Evolutionary conservation across 805 yeast species (phyloP).

Genomic region (Schwanniomyces sp.): DNA sequence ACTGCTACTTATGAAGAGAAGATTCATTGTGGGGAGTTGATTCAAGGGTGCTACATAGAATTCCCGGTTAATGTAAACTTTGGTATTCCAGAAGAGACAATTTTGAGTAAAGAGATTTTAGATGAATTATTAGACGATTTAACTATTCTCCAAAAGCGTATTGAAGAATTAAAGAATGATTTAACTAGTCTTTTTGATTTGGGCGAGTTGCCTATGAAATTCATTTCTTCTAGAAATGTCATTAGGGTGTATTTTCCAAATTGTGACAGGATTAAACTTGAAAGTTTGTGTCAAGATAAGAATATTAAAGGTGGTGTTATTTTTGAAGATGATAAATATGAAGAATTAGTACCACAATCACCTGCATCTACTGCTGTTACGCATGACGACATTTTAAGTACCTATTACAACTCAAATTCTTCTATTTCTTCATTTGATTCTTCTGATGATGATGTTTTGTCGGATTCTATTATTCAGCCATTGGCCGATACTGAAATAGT

Average conservation of each 20-base stretch:
- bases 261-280: conserved; percentile 59
- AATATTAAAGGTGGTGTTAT: conserved; percentile 61
- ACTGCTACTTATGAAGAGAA: conserved; percentile 17
- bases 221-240: conserved; percentile 35
- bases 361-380: conserved; percentile 8
- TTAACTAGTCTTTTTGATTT: conserved; percentile 50
- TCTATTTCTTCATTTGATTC: conserved; percentile 14
- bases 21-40: conserved; percentile 8
- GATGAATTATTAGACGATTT: conserved; percentile 64
- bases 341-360: not conserved
- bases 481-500: conserved; percentile 20
- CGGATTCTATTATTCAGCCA: conserved; percentile 12
- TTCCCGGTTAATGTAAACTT: conserved; percentile 26
- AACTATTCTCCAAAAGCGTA: conserved; percentile 38
- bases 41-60: conserved; percentile 33
- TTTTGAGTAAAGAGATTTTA: conserved; percentile 29
- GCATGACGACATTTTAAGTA: conserved; percentile 21
- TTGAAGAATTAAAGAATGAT: conserved; percentile 44
- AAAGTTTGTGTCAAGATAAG: conserved; percentile 54
- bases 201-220: conserved; percentile 65
- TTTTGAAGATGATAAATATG: conserved; percentile 22
- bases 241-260: conserved; percentile 71
- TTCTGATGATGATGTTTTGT: conserved; percentile 15
- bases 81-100: conserved; percentile 31
- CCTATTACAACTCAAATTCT: conserved; percentile 13